Evolutionary conservation across 164 flowering plant species (phyloP).

Genomic region (Stephania cephalantha): DNA sequence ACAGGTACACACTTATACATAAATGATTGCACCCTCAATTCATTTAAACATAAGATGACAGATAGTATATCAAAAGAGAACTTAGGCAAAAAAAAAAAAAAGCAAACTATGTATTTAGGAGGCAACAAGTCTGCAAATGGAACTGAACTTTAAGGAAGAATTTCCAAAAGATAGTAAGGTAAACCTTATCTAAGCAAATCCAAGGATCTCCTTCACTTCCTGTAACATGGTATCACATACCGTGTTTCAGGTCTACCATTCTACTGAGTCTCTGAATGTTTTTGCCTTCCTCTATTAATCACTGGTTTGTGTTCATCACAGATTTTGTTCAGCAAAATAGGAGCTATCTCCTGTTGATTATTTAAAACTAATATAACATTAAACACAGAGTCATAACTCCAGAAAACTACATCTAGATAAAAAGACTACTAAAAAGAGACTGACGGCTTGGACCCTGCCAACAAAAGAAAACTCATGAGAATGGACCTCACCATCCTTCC

Average conservation of each 20-base stretch:
- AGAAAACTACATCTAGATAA: background rate
- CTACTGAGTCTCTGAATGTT: background rate
- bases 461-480: background rate
- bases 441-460: background rate
- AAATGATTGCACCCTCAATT: too few species aligned
- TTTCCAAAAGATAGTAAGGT: too few species aligned
- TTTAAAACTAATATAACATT: too few species aligned
- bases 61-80: background rate
- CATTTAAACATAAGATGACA: background rate
- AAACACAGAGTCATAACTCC: background rate
- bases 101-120: too few species aligned
- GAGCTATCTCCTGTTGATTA: background rate
- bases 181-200: too few species aligned
- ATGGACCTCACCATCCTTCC: background rate
- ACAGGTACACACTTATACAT: background rate
- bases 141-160: too few species aligned
- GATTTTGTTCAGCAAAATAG: background rate
- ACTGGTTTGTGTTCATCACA: too few species aligned
- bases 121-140: too few species aligned
- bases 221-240: background rate
- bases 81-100: background rate
- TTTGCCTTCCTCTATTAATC: too few species aligned
- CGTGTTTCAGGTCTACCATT: background rate
- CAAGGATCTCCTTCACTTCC: background rate
- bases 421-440: background rate